Evolutionary conservation across 106 monocot species (phyloP).

Genomic region (Ottelia alismoides): DNA sequence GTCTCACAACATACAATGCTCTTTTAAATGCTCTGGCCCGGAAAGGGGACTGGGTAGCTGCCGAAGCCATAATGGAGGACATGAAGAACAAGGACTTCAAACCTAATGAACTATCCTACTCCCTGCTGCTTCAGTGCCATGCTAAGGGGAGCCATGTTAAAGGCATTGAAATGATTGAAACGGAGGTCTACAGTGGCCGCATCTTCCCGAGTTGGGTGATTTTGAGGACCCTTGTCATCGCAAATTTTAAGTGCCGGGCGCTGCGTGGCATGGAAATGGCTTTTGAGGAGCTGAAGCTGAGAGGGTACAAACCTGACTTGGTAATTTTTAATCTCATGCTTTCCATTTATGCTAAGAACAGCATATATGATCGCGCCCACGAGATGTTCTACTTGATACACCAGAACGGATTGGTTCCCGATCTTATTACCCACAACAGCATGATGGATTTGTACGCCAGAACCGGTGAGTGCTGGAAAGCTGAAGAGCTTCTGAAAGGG

Average conservation of each 20-base stretch:
- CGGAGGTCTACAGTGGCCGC: constrained; percentile 36
- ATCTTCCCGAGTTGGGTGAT: constrained; percentile 92
- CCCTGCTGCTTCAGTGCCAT: constrained; percentile 69
- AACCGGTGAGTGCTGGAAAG: constrained; percentile 69
- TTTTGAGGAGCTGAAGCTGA: constrained; percentile 50
- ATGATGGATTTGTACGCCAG: constrained; percentile 89
- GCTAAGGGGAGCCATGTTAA: constrained; percentile 44
- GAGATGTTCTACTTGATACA: constrained; percentile 53
- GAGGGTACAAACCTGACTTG: constrained; percentile 73
- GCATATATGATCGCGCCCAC: constrained; percentile 57
- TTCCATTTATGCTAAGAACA: constrained; percentile 75
- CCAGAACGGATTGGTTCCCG: constrained; percentile 45
- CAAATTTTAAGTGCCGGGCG: constrained; percentile 70
- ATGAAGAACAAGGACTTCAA: constrained; percentile 82
- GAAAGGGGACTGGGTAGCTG: constrained; percentile 77
- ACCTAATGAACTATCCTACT: constrained; percentile 68
- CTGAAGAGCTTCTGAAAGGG: constrained; percentile 63
- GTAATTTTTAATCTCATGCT: constrained; percentile 79
- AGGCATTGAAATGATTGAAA: constrained; percentile 66
- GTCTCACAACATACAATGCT: constrained; percentile 69
- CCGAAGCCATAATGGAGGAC: constrained; percentile 46
- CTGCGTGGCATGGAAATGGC: constrained; percentile 58
- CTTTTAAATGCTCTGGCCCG: constrained; percentile 68
- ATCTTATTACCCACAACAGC: constrained; percentile 78
- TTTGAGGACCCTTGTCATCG: constrained; percentile 60